phyloP scores from a whole-genome alignment of 179 eudicot species.

The Beta corolliflora region DNA sequence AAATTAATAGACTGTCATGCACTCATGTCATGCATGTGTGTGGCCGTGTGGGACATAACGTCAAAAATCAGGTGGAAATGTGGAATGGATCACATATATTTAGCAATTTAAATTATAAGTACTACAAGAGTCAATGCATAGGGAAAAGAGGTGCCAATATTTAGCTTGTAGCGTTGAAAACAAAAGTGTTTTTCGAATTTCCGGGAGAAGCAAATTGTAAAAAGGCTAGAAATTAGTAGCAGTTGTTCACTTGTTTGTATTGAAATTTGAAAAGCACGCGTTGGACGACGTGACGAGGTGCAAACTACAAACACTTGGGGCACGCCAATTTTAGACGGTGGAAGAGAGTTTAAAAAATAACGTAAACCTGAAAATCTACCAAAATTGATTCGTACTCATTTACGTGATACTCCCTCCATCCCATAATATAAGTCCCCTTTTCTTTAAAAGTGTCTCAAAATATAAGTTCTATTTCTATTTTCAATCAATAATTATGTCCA shows the following conservation, averaged over 20 bases:
- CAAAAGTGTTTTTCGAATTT: background rate
- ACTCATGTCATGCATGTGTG: background rate
- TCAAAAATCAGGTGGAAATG: background rate
- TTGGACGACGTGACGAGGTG: constrained; percentile 21
- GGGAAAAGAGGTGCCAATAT: constrained; percentile 16
- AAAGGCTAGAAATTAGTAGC: constrained; percentile 9
- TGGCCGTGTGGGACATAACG: constrained; percentile 16
- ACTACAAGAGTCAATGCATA: constrained; percentile 28
- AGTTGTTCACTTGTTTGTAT: too few relatives aligned
- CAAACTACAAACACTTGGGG: constrained; percentile 20
- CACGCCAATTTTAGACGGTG: constrained; percentile 20
- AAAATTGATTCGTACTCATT: too few relatives aligned
- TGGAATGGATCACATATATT: constrained; percentile 11
- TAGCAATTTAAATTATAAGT: background rate
- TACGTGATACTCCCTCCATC: too few relatives aligned
- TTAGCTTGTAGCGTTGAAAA: constrained; percentile 14
- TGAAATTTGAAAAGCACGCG: constrained; percentile 7
- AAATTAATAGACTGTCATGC: too few relatives aligned
- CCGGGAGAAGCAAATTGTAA: background rate
- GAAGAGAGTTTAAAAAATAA: background rate
- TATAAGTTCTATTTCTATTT: too few relatives aligned
- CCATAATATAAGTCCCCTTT: too few relatives aligned
- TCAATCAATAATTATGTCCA: too few relatives aligned
- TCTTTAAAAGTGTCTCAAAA: too few relatives aligned
- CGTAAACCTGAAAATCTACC: background rate